Evolutionary conservation across 441 rosid genomes (phyloP).

Genomic region (Eutrema salsugineum): DNA sequence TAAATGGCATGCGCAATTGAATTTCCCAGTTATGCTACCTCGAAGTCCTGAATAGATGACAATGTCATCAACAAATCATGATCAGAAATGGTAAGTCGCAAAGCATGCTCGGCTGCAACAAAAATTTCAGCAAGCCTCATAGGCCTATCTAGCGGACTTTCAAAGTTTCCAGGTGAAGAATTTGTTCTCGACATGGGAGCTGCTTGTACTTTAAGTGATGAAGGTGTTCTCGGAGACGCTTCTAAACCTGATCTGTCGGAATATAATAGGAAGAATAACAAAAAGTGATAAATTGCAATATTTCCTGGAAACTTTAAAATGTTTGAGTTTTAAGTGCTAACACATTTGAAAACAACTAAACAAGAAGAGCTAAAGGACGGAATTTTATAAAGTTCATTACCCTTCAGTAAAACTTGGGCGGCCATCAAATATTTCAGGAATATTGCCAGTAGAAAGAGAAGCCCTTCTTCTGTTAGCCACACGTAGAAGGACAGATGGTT

Average conservation of each 20-base stretch:
- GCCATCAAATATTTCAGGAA: slow-evolving; percentile 73
- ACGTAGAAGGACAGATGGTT: slow-evolving; percentile 90
- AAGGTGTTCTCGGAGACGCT: slow-evolving; percentile 49
- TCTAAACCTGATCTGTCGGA: slow-evolving; percentile 82
- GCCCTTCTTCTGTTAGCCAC: slow-evolving; percentile 98
- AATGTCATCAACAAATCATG: slow-evolving; percentile 62
- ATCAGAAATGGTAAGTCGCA: slow-evolving; percentile 72
- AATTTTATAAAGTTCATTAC: slow-evolving; percentile 44
- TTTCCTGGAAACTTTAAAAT: slow-evolving; percentile 4
- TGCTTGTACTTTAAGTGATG: slow-evolving; percentile 42
- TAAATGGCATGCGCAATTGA: slow-evolving; percentile 14
- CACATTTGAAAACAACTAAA: background rate
- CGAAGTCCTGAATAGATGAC: slow-evolving; percentile 80
- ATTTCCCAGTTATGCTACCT: slow-evolving; percentile 50
- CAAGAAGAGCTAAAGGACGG: background rate
- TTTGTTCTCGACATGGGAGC: slow-evolving; percentile 66
- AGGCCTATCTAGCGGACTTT: slow-evolving; percentile 84
- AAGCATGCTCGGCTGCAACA: slow-evolving; percentile 94
- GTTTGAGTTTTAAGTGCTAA: background rate
- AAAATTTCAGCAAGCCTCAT: slow-evolving; percentile 98
- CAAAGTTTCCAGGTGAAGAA: slow-evolving; percentile 87
- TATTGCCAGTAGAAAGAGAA: slow-evolving; percentile 97
- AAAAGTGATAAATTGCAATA: slow-evolving; percentile 8
- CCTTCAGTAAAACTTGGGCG: slow-evolving; percentile 63
- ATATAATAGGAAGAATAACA: slow-evolving; percentile 16